These are phyloP conservation scores for Leccinum pachyderme DNA, from an alignment of 1,284 basidiomycete genomes.

Conservation along the genomic window DNA sequence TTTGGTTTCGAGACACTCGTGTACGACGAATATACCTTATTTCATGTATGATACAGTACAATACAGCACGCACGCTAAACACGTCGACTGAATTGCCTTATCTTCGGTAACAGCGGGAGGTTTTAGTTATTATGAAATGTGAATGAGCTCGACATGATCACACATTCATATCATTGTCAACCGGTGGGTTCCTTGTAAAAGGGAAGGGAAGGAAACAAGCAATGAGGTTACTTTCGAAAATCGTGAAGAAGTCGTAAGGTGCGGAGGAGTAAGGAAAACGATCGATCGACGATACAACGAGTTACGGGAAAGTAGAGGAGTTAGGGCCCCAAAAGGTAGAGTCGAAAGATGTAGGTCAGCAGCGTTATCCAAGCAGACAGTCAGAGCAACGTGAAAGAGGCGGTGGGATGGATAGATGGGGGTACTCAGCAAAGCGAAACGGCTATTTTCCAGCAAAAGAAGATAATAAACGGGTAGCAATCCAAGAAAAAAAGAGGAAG, in stretches of 20 bases:
- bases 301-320: background rate
- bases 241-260: conserved; percentile 20
- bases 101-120: background rate
- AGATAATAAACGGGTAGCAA: conserved; percentile 13
- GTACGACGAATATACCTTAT: background rate
- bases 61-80: background rate
- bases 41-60: too few relatives aligned
- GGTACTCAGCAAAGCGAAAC: conserved; percentile 1
- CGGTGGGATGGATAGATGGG: background rate
- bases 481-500: conserved; percentile 8
- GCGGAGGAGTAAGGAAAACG: background rate
- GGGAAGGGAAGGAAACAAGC: background rate
- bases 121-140: background rate
- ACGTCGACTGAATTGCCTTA: background rate
- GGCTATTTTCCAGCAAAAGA: conserved; percentile 16
- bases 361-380: conserved; percentile 6
- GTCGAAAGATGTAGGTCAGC: conserved; percentile 7
- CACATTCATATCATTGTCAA: conserved; percentile 1
- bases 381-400: conserved; percentile 11
- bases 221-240: conserved; percentile 8
- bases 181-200: background rate
- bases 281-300: background rate
- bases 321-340: background rate
- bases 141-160: background rate
- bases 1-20: background rate